Conservation (phyloP, 768 basidiomycete species). For the Dacryopinax primogenitus region DNA sequence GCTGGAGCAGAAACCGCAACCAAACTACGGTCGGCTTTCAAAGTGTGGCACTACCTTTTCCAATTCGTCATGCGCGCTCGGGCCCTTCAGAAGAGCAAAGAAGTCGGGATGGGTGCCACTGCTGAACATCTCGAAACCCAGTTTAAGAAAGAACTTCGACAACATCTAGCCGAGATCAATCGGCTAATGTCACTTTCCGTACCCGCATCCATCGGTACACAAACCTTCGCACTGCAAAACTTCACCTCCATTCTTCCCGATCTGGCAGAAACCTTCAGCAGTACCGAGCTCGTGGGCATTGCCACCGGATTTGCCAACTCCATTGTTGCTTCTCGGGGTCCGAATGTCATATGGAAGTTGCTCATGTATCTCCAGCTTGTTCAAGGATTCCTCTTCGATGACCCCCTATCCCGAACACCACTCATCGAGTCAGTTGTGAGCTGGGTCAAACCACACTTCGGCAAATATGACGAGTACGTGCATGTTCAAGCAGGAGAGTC, state of each 20-base stretch:
- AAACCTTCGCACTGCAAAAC: slow-evolving; percentile 85
- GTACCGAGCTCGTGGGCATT: slow-evolving; percentile 73
- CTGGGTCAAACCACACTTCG: slow-evolving; percentile 94
- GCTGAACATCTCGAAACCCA: slow-evolving; percentile 71
- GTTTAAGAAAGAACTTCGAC: slow-evolving; percentile 71
- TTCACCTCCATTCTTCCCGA: slow-evolving; percentile 87
- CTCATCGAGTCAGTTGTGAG: slow-evolving; percentile 78
- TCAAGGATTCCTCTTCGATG: slow-evolving; percentile 76
- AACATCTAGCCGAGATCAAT: slow-evolving; percentile 69
- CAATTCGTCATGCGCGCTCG: slow-evolving; percentile 85
- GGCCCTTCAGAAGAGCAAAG: slow-evolving; percentile 72
- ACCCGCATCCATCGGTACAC: slow-evolving; percentile 84
- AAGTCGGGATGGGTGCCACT: slow-evolving; percentile 67
- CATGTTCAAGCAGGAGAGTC: slow-evolving; percentile 49
- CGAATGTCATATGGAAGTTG: slow-evolving; percentile 84
- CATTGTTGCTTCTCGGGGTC: slow-evolving; percentile 62
- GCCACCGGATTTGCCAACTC: slow-evolving; percentile 80
- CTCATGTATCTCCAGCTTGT: slow-evolving; percentile 89
- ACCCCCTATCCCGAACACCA: slow-evolving; percentile 58
- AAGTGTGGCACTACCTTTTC: slow-evolving; percentile 96
- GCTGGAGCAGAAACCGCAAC: slow-evolving; percentile 60
- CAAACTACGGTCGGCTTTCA: slow-evolving; percentile 72
- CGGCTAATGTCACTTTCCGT: slow-evolving; percentile 71
- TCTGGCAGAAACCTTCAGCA: slow-evolving; percentile 64
- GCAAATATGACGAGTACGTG: slow-evolving; percentile 72